Conservation (phyloP, 139 green algal species). For the Chlorella sp. region DNA sequence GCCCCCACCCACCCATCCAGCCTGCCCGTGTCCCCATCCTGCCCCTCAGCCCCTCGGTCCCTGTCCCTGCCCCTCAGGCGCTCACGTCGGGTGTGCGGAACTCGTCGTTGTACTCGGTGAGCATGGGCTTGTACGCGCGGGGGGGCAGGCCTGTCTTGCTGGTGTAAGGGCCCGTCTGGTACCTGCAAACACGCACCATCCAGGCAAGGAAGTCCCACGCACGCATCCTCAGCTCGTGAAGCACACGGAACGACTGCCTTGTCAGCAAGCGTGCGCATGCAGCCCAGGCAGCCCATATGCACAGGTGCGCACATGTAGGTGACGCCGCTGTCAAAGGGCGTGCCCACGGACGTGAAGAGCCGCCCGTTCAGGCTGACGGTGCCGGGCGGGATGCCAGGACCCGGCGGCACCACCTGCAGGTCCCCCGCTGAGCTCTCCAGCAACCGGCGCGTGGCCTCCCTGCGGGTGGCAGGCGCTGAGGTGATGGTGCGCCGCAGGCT, state of each 20-base stretch:
- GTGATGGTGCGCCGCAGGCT: not conserved
- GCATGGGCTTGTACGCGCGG: not conserved
- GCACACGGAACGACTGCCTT: too few species aligned
- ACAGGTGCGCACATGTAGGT: not conserved
- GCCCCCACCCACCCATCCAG: too few species aligned
- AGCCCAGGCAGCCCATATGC: too few species aligned
- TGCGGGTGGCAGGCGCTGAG: too few species aligned
- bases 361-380: not conserved
- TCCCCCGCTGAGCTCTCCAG: not conserved
- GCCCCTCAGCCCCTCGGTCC: too few species aligned
- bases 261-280: too few species aligned
- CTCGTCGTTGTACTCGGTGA: slow-evolving; percentile 8
- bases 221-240: too few species aligned
- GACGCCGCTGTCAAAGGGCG: not conserved
- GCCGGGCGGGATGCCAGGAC: not conserved
- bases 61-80: too few species aligned
- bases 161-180: too few species aligned
- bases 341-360: not conserved
- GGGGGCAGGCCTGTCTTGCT: slow-evolving; percentile 6
- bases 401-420: not conserved
- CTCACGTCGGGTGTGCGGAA: not conserved
- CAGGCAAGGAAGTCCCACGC: too few species aligned
- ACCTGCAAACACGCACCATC: too few species aligned
- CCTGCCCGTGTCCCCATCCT: too few species aligned
- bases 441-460: not conserved